phyloP scores from a whole-genome alignment of 129 eudicot genomes.

The Flaveria sonorensis region DNA sequence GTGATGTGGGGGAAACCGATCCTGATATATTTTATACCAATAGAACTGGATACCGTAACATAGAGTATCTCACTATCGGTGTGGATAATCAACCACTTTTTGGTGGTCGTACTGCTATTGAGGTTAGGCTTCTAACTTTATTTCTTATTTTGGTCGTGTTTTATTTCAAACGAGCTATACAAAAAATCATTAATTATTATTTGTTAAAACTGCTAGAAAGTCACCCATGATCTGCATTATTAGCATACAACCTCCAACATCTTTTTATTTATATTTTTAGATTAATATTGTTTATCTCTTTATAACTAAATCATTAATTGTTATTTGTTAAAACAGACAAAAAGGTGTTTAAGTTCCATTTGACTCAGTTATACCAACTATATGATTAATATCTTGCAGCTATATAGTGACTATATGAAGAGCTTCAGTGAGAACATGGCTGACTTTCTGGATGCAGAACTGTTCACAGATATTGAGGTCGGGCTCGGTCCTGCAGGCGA shows the following conservation, averaged over 20 bases:
- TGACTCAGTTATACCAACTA: not conserved
- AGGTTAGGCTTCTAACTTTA: constrained; percentile 45
- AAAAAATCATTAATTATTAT: too few relatives aligned
- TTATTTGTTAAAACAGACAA: not conserved
- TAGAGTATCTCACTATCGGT: constrained; percentile 70
- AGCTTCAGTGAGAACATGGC: constrained; percentile 78
- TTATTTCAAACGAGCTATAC: not conserved
- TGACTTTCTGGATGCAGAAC: constrained; percentile 64
- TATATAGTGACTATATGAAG: constrained; percentile 83
- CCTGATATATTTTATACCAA: constrained; percentile 83
- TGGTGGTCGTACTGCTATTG: constrained; percentile 76
- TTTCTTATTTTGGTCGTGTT: not conserved
- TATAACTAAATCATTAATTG: not conserved
- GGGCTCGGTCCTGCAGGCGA: constrained; percentile 97
- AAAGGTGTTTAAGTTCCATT: not conserved
- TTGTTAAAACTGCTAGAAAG: not conserved
- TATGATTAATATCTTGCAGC: constrained; percentile 29
- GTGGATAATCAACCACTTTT: constrained; percentile 75
- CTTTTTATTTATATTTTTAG: not conserved
- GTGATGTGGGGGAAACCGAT: constrained; percentile 53
- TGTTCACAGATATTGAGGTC: constrained; percentile 80
- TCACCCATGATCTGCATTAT: too few relatives aligned
- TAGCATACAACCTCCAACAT: too few relatives aligned
- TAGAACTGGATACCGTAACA: constrained; percentile 52
- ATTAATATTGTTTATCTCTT: not conserved